Percentiles rank a stretch among this genome's conserved stretches.
These are phyloP conservation scores for Veloporphyrellus conicus DNA, from an alignment of 1,284 basidiomycete genomes.

Conservation along the genomic window DNA sequence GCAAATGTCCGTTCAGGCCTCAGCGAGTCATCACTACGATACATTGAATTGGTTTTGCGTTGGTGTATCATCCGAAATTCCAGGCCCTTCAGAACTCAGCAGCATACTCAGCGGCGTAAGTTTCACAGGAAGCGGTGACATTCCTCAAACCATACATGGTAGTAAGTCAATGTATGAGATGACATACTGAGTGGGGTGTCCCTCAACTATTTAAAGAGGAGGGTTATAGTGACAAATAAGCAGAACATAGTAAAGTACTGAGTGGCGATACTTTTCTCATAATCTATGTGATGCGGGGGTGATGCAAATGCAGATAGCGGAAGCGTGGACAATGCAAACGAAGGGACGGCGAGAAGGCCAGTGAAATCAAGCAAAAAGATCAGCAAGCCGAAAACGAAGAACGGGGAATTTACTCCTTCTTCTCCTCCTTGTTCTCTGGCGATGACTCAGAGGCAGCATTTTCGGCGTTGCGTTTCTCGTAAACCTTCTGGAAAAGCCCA, in stretches of 20 bases:
- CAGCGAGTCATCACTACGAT: no score
- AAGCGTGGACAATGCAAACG: slow-evolving; percentile 21
- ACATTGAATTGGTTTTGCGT: no score
- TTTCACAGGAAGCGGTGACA: neutral
- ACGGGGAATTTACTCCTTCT: slow-evolving; percentile 59
- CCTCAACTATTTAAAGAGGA: slow-evolving; percentile 15
- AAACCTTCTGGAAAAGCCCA: slow-evolving; percentile 97
- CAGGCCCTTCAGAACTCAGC: no score
- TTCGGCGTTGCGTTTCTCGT: slow-evolving; percentile 86
- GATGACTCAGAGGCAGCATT: slow-evolving; percentile 48
- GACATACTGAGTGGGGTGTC: slow-evolving; percentile 22
- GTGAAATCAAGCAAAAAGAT: slow-evolving; percentile 9
- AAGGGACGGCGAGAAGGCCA: slow-evolving; percentile 24
- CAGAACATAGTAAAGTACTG: slow-evolving; percentile 23
- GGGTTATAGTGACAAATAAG: slow-evolving; percentile 19
- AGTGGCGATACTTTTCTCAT: slow-evolving; percentile 30
- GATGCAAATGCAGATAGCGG: slow-evolving; percentile 8
- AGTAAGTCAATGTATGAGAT: slow-evolving; percentile 9
- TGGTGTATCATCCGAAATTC: no score
- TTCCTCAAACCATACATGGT: neutral
- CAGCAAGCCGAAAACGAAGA: neutral
- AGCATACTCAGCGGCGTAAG: no score
- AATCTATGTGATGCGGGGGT: slow-evolving; percentile 26
- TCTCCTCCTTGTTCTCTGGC: slow-evolving; percentile 55
- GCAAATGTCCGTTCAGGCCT: no score